Percentiles rank a stretch among this genome's conserved stretches.
phyloP scores from a whole-genome alignment of 148 eudicot species.

The Tetragonia tetragonoides region DNA sequence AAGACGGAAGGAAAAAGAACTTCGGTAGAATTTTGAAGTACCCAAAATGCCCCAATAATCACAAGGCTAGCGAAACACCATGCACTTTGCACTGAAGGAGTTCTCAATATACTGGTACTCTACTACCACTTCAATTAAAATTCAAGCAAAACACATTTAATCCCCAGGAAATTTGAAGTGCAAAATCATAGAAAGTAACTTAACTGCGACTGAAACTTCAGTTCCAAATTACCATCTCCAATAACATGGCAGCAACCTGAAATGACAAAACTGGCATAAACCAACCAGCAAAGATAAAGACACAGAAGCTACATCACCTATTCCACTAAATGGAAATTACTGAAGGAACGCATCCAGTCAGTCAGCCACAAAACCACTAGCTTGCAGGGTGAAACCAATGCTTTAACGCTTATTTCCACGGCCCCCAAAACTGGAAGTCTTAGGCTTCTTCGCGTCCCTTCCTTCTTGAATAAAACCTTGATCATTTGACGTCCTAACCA shows the following conservation, averaged over 20 bases:
- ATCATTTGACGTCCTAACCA: conserved; percentile 50
- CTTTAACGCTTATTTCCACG: conserved; percentile 53
- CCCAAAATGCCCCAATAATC: background rate
- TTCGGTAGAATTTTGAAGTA: background rate
- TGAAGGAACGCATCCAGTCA: conserved; percentile 29
- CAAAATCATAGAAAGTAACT: conserved; percentile 43
- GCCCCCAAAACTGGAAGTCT: conserved; percentile 44
- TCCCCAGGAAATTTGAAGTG: conserved; percentile 25
- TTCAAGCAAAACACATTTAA: conserved; percentile 24
- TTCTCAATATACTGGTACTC: background rate
- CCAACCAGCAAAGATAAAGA: conserved; percentile 47
- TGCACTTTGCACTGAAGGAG: background rate
- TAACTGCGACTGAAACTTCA: conserved; percentile 56
- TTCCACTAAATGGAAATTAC: conserved; percentile 41
- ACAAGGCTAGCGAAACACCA: background rate
- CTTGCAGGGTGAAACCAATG: conserved; percentile 19
- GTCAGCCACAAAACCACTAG: conserved; percentile 17
- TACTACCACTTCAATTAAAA: conserved; percentile 10
- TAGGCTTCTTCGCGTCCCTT: conserved; percentile 54
- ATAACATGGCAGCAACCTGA: conserved; percentile 66
- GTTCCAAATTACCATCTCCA: conserved; percentile 52
- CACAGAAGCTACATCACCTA: conserved; percentile 55
- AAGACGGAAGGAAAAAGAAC: background rate
- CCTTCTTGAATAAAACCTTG: conserved; percentile 49
- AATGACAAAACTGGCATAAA: conserved; percentile 64